Conservation (phyloP, 495 filamentous ascomycete species). For the Lasiosphaeria miniovina region DNA sequence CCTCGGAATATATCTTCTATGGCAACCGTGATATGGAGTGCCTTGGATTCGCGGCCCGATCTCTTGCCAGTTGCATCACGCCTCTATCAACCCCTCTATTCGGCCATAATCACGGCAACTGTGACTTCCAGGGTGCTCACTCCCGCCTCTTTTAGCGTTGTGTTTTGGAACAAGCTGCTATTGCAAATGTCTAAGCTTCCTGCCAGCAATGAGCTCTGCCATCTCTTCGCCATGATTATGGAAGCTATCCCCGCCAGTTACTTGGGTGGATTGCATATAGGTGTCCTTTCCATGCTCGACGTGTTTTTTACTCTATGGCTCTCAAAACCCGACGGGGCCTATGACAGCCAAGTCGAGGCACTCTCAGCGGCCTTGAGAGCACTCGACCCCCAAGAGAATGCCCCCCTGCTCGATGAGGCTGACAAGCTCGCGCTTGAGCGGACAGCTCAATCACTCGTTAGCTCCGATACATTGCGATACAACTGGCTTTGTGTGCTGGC, state of each 20-base stretch:
- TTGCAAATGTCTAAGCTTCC: constrained; percentile 14
- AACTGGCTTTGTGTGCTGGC: constrained; percentile 31
- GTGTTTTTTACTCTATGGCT: constrained; percentile 16
- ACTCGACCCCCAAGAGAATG: constrained; percentile 8
- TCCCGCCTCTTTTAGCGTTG: constrained; percentile 6
- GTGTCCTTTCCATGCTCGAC: constrained; percentile 19
- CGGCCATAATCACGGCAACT: constrained; percentile 18
- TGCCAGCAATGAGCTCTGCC: constrained; percentile 15
- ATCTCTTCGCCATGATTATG: constrained; percentile 17
- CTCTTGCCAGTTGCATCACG: background rate
- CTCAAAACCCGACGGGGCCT: background rate
- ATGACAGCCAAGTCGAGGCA: constrained; percentile 4
- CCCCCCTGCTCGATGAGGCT: constrained; percentile 16
- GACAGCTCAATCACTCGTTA: background rate
- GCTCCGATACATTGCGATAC: constrained; percentile 16
- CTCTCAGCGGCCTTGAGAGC: constrained; percentile 12
- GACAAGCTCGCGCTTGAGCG: constrained; percentile 13
- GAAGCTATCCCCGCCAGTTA: constrained; percentile 8
- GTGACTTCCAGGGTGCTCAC: constrained; percentile 19
- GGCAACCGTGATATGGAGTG: constrained; percentile 13
- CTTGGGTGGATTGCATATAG: background rate
- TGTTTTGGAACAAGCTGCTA: constrained; percentile 22
- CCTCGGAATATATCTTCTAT: constrained; percentile 12
- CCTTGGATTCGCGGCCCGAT: constrained; percentile 14
- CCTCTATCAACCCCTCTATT: constrained; percentile 15